Evolutionary conservation across 306 rosid genomes (phyloP), one percentile per base, ranked within the genome.

Genomic region (Glycyrrhiza uralensis): DNA sequence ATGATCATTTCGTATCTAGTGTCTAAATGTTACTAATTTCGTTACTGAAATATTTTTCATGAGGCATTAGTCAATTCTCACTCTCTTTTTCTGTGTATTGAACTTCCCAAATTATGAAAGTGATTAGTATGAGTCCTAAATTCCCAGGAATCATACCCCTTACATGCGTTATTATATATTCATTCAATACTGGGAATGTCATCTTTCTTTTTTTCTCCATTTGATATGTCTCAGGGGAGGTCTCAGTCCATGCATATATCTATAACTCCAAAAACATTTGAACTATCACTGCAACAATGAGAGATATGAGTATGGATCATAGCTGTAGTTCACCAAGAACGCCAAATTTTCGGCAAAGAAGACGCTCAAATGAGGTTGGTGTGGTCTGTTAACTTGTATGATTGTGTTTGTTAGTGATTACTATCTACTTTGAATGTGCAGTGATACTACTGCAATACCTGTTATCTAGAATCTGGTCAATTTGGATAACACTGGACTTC

Each of bases 361-460:
- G 72, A 74, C 92, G 89, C 69, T 79, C 95, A 58, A 82, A 74
- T 66, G 95, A 91, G 92, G 95, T 87, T 79, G n/a, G 80, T 72
- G n/a, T 2, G 33, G 2, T 69, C 15, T 22, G 28, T 12, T 47
- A 46, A 64, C 60, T 26, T 63, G 22, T 70, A n/a, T 35, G 20
- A 5, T 6, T 68, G 32, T 76, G 45, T 15, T 33, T 50, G 22
- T 39, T 45, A 32, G 0, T 18, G 29, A 17, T 11, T 11, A 63
- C 42, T 18, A 10, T 44, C 33, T 49, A 44, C 14, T 49, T 57
- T 46, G 20, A 47, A 12, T 66, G 17, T 11, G 38, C 45, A 14
- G 12, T 59, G 50, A 66, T 51, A 19, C 54, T 59, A 19, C 61
- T 59, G 10, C 51, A 14, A 19, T 12, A 46, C 20, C 17, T 39